These are phyloP conservation scores for Durio zibethinus DNA, from an alignment of 345 rosid genomes.

Conservation along the genomic window DNA sequence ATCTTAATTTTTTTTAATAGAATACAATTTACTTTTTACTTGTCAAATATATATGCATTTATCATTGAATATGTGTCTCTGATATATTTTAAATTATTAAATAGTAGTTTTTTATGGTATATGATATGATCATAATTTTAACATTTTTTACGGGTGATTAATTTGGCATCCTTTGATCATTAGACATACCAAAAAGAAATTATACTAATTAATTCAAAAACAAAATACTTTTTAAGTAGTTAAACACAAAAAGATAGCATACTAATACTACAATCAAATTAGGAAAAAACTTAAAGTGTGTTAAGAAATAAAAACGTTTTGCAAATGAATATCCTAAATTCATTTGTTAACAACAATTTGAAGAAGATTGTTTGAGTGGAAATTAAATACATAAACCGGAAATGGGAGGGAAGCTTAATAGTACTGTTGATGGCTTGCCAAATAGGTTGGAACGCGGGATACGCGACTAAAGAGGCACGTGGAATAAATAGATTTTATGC, in stretches of 20 bases:
- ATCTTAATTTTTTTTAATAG: too few relatives aligned
- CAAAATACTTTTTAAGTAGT: too few relatives aligned
- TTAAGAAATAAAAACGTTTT: not conserved
- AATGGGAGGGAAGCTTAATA: not conserved
- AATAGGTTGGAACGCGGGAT: slow-evolving; percentile 5
- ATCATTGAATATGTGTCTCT: too few relatives aligned
- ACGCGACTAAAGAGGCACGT: slow-evolving; percentile 27
- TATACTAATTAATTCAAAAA: too few relatives aligned
- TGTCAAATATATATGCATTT: not conserved
- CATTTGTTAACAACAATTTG: too few relatives aligned
- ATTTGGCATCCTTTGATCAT: not conserved
- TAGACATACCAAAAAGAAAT: not conserved
- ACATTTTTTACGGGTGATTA: not conserved
- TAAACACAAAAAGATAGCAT: not conserved
- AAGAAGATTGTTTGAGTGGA: not conserved
- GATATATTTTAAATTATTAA: too few relatives aligned
- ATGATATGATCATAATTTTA: not conserved
- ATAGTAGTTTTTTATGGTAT: too few relatives aligned
- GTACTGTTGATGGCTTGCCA: not conserved
- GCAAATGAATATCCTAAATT: not conserved
- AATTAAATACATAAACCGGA: not conserved
- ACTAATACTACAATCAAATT: not conserved
- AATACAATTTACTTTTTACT: too few relatives aligned
- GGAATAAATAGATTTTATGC: slow-evolving; percentile 37
- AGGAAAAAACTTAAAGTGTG: not conserved